phyloP scores from a whole-genome alignment of 2,329 filamentous ascomycete genomes.

The Fusarium temperatum region DNA sequence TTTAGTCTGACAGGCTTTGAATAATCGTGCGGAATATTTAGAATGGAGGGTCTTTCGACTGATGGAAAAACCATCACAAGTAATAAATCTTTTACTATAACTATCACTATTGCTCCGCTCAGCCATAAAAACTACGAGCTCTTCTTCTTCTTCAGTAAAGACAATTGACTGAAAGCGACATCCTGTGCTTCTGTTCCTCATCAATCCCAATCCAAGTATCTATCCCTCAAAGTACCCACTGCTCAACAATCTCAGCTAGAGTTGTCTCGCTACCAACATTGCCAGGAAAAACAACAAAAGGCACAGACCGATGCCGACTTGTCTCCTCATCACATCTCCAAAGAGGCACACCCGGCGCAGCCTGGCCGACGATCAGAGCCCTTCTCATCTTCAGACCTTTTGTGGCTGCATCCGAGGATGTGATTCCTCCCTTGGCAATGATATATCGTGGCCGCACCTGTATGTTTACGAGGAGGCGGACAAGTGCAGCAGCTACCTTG shows the following conservation, averaged over 20 bases:
- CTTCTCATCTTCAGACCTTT: constrained; percentile 63
- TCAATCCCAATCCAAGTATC: background rate
- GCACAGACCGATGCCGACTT: constrained; percentile 58
- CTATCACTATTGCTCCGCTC: fast-evolving
- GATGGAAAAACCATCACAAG: background rate
- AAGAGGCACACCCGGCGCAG: constrained; percentile 64
- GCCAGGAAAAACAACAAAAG: constrained; percentile 50
- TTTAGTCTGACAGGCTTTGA: fast-evolving
- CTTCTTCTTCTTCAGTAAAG: background rate
- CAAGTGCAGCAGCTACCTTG: background rate
- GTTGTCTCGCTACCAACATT: constrained; percentile 21
- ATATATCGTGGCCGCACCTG: constrained; percentile 53
- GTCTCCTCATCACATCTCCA: constrained; percentile 65
- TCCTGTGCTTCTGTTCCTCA: background rate
- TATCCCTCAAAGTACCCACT: background rate
- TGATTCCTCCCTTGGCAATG: constrained; percentile 68
- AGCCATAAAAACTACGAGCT: fast-evolving
- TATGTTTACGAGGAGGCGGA: background rate
- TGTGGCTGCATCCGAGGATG: constrained; percentile 65
- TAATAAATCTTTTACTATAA: background rate
- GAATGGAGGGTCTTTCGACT: background rate
- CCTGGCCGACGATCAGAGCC: constrained; percentile 64
- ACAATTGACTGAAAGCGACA: too few species aligned
- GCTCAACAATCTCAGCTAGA: background rate
- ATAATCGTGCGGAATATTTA: background rate